phyloP scores from a whole-genome alignment of 176 grass and related monocot species.

The Typha latifolia region DNA sequence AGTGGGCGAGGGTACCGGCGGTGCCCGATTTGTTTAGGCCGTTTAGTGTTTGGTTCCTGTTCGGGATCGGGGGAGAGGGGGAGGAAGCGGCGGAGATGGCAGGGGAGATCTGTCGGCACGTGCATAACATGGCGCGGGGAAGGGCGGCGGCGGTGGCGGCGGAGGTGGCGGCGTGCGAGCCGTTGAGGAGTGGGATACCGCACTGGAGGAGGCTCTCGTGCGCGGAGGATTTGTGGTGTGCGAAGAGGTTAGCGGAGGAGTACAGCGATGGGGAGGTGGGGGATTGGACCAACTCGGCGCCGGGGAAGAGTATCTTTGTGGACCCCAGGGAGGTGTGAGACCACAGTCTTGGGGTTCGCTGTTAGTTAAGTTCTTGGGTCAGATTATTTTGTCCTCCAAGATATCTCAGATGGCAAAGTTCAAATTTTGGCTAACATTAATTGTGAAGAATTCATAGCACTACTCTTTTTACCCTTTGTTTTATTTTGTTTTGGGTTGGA shows the following conservation, averaged over 20 bases:
- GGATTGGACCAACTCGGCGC: slow-evolving; percentile 68
- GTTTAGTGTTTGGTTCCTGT: slow-evolving; percentile 69
- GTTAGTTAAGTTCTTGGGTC: too few relatives aligned
- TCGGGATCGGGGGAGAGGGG: slow-evolving; percentile 64
- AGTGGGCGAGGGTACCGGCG: slow-evolving; percentile 66
- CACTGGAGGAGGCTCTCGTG: slow-evolving; percentile 71
- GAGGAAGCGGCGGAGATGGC: slow-evolving; percentile 23
- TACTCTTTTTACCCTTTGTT: too few relatives aligned
- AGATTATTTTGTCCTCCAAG: too few relatives aligned
- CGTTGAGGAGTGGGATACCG: slow-evolving; percentile 48
- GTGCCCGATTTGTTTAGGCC: slow-evolving; percentile 64
- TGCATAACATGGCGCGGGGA: slow-evolving; percentile 61
- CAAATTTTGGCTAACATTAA: too few relatives aligned
- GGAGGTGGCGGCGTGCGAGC: slow-evolving; percentile 58
- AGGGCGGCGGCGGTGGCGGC: slow-evolving; percentile 45
- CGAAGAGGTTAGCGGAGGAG: slow-evolving; percentile 48
- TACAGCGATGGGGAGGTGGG: slow-evolving; percentile 31
- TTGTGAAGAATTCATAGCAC: too few relatives aligned
- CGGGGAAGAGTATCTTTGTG: slow-evolving; percentile 55
- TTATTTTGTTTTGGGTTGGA: too few relatives aligned
- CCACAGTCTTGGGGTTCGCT: too few relatives aligned
- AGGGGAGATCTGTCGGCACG: slow-evolving; percentile 34
- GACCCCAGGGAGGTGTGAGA: slow-evolving; percentile 82
- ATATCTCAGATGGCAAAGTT: too few relatives aligned
- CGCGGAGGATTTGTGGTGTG: slow-evolving; percentile 80